Base-by-base conservation (phyloP, 2,329 filamentous ascomycete genomes). In the Cercospora sojina region DNA sequence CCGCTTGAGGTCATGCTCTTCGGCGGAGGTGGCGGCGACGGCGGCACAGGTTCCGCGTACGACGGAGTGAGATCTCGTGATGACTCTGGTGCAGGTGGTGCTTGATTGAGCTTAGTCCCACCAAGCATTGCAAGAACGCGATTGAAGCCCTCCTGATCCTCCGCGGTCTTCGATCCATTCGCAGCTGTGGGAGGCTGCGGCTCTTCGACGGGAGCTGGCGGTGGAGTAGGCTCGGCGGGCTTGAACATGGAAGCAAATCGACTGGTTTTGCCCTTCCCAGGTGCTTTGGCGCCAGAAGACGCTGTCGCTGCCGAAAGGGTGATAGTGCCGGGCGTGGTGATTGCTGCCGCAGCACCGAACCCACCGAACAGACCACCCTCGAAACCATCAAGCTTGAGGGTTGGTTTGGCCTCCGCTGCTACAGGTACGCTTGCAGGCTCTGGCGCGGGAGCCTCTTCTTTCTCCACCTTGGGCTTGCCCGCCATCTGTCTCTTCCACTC, bases 401-500 rank as follows among this genome's bases (percentile, higher is more conserved):
- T 82, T n/a, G 68, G 51, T 47, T 67, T 71, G 16, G 64, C 18
- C 41, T 32, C 66, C 41, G 64, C 70, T 57, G 65, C 65, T 47
- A 66, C 58, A 23, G 73, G 66, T 25, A 68, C 68, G 18, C 67
- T 67, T 16, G 69, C 69, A 2, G 65, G 59, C 9, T 68, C 58
- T 25, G 71, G 27, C 16, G 72, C 67, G 16, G 67, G 66, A 32
- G 60, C 64, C 20, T 59, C 41, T 29, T 65, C 43, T 62, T 73
- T 67, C 38, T 75, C 65, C 7, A 67, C 66, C 38, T 73, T 72
- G 56, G 80, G 83, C 73, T 83, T 83, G 5, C 60, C 60, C 65
- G 84, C 94, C 92, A 96, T 96, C 70, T 85, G 86, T 73, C 96
- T 92, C 84, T 97, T 97, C 88, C 94, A 97, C 72, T 91, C 91